Percentiles rank a stretch among this genome's conserved stretches.
Conservation (phyloP, 257 asterid genomes). For the Echium plantagineum region DNA sequence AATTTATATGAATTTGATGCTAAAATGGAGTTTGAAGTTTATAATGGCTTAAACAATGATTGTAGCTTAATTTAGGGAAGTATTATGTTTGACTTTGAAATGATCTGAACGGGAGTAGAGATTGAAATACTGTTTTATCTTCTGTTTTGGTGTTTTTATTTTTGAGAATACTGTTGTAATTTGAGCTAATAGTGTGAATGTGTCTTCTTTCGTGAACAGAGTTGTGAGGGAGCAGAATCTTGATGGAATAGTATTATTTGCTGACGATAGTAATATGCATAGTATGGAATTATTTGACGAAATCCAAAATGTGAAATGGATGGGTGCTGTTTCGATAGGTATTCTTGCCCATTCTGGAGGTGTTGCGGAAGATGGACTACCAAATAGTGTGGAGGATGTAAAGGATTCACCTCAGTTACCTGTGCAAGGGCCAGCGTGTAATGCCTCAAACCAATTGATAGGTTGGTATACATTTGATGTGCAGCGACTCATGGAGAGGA, state of each 20-base stretch:
- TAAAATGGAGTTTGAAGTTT: too few species aligned
- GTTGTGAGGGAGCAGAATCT: slow-evolving; percentile 55
- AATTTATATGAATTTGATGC: too few species aligned
- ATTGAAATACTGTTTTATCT: too few species aligned
- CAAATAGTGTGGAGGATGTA: slow-evolving; percentile 29
- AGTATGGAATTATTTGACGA: slow-evolving; percentile 88
- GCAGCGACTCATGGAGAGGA: slow-evolving; percentile 31
- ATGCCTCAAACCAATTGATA: slow-evolving; percentile 58
- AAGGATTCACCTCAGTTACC: slow-evolving; percentile 42
- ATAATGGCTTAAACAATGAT: too few species aligned
- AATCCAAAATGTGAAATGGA: slow-evolving; percentile 83
- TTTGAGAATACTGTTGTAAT: too few species aligned
- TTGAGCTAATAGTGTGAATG: too few species aligned
- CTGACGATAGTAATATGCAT: slow-evolving; percentile 97
- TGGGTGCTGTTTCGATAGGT: slow-evolving; percentile 81
- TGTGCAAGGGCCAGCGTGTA: slow-evolving; percentile 90
- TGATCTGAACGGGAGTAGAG: too few species aligned
- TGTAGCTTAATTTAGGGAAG: too few species aligned
- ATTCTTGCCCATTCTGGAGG: slow-evolving; percentile 67
- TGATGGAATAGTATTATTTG: slow-evolving; percentile 87
- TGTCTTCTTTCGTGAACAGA: slow-evolving; percentile 24
- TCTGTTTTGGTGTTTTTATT: too few species aligned
- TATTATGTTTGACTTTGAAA: too few species aligned
- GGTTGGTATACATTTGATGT: slow-evolving; percentile 82
- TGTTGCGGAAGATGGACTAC: slow-evolving; percentile 33